Conservation (phyloP, 2,329 filamentous ascomycete genomes). For the Colletotrichum aenigma region DNA sequence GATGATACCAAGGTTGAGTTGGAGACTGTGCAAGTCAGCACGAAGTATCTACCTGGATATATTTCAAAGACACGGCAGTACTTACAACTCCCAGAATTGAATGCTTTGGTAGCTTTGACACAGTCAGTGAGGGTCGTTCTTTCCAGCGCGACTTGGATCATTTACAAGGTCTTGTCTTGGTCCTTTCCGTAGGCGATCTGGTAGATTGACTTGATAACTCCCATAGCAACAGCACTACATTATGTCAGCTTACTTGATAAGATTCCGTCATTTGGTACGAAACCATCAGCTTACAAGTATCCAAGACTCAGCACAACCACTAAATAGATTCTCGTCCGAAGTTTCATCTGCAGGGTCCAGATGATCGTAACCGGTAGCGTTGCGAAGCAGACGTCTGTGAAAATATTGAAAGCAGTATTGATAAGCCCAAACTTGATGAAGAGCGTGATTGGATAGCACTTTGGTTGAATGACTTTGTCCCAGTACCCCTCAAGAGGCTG, state of each 20-base stretch:
- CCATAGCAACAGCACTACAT: slow-evolving; percentile 39
- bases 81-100: neutral
- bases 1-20: neutral
- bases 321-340: slow-evolving; percentile 38
- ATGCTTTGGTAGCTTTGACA: neutral
- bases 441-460: neutral
- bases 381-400: slow-evolving; percentile 46
- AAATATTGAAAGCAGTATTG: slow-evolving; percentile 39
- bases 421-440: neutral
- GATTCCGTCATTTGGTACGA: neutral
- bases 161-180: neutral
- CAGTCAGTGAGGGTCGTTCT: accelerated
- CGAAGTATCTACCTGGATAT: slow-evolving; percentile 29
- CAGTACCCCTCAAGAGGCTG: neutral
- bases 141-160: neutral
- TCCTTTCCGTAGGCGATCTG: slow-evolving; percentile 28
- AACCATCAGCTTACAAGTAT: neutral
- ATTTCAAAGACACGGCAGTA: neutral
- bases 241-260: neutral
- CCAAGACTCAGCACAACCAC: slow-evolving; percentile 27
- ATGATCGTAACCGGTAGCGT: slow-evolving; percentile 46
- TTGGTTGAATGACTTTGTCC: slow-evolving; percentile 1
- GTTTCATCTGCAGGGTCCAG: slow-evolving; percentile 41
- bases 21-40: slow-evolving; percentile 26
- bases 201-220: slow-evolving; percentile 40